Evolutionary conservation across 805 yeast species (phyloP).

Genomic region (Sporopachydermia quercuum): DNA sequence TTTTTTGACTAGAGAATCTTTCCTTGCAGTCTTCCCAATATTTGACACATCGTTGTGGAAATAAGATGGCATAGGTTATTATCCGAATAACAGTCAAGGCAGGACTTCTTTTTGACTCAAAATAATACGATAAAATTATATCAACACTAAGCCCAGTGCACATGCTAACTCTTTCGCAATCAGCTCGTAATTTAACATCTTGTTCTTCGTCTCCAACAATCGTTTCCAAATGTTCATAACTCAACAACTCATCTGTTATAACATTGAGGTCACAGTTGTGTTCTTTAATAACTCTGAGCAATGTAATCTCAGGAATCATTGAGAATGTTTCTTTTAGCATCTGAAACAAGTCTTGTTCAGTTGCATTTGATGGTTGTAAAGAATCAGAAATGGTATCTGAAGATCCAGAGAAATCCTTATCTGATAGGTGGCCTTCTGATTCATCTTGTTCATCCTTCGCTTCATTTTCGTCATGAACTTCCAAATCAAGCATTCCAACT

Average conservation of each 20-base stretch:
- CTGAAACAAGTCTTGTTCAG: no score
- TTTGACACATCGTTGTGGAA: background rate
- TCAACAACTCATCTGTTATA: background rate
- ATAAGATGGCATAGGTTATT: background rate
- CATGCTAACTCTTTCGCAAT: background rate
- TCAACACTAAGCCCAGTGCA: background rate
- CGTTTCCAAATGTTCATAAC: background rate
- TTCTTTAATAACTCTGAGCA: background rate
- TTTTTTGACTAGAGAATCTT: background rate
- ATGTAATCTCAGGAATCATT: background rate
- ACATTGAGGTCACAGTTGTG: background rate
- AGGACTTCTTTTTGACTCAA: background rate
- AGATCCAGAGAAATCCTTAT: no score
- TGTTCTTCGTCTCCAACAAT: background rate
- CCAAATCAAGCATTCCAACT: no score
- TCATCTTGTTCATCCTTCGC: no score
- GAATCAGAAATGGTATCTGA: no score
- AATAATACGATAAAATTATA: conserved; percentile 1
- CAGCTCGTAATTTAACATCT: background rate
- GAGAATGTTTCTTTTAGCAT: background rate
- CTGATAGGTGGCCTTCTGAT: no score
- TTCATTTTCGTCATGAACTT: no score
- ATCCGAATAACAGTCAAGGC: background rate
- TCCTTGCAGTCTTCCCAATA: background rate
- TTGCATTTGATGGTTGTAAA: no score